phyloP scores from a whole-genome alignment of 345 rosid genomes.

The Gossypium australe region DNA sequence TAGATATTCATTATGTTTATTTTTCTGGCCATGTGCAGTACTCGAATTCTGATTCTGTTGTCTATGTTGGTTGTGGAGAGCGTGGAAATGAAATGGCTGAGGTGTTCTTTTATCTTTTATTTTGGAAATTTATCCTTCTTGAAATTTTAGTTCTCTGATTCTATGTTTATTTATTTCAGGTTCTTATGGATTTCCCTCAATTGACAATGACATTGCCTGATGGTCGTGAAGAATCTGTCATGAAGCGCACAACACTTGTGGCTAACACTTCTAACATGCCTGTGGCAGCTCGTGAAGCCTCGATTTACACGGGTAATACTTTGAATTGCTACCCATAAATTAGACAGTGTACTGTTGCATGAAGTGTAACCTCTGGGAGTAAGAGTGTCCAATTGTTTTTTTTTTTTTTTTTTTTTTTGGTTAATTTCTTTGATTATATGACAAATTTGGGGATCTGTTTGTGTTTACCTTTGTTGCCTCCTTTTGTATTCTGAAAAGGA shows the following conservation, averaged over 20 bases:
- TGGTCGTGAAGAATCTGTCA: slow-evolving; percentile 99
- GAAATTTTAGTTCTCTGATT: background rate
- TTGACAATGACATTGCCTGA: slow-evolving; percentile 99
- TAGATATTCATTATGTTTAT: slow-evolving; percentile 13
- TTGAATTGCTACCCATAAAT: background rate
- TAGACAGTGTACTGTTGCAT: background rate
- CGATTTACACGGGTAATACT: slow-evolving; percentile 81
- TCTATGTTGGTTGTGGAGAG: slow-evolving; percentile 99
- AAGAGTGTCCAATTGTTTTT: background rate
- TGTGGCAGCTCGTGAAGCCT: slow-evolving; percentile 99
- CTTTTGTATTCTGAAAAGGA: background rate
- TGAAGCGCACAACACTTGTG: slow-evolving; percentile 98
- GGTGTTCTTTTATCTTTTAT: slow-evolving; percentile 33
- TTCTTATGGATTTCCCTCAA: slow-evolving; percentile 99
- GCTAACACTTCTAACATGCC: slow-evolving; percentile 99
- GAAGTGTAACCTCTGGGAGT: background rate
- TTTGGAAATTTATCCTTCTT: background rate
- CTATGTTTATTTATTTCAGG: slow-evolving; percentile 37
- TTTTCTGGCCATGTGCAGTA: slow-evolving; percentile 51
- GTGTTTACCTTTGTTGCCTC: background rate
- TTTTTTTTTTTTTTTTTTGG: background rate
- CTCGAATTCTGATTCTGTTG: slow-evolving; percentile 96
- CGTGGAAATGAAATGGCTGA: slow-evolving; percentile 99
- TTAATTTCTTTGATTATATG: background rate
- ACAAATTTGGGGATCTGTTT: background rate